phyloP scores from a whole-genome alignment of 768 basidiomycete genomes.

The Podaxis sp. region DNA sequence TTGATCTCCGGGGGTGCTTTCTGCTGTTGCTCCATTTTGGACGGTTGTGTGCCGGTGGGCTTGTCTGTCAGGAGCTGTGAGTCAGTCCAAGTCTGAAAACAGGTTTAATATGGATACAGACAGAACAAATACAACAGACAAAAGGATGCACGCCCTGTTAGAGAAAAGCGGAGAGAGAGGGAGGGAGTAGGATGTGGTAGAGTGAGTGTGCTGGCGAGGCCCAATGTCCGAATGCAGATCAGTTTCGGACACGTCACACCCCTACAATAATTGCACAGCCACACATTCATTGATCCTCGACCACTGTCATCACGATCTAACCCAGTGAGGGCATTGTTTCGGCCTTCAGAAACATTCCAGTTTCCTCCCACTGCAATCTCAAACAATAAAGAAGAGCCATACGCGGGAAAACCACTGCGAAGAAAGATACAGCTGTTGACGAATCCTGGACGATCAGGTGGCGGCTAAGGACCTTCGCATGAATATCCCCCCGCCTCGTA shows the following conservation, averaged over 20 bases:
- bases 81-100: background rate
- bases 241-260: constrained; percentile 10
- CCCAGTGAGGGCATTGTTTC: too few relatives aligned
- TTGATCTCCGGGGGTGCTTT: constrained; percentile 79
- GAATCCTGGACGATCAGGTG: too few relatives aligned
- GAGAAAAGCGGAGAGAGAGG: background rate
- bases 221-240: background rate
- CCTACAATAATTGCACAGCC: constrained; percentile 12
- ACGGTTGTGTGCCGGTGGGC: background rate
- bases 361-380: too few relatives aligned
- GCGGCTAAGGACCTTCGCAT: too few relatives aligned
- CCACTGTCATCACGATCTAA: too few relatives aligned
- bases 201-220: constrained; percentile 9
- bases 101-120: background rate
- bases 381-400: too few relatives aligned
- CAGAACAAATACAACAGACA: background rate
- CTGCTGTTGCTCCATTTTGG: constrained; percentile 65
- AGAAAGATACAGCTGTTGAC: too few relatives aligned
- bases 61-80: background rate
- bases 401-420: too few relatives aligned
- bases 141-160: background rate
- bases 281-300: constrained; percentile 1
- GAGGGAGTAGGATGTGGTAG: background rate
- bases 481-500: too few relatives aligned
- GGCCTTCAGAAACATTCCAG: too few relatives aligned